These are phyloP conservation scores for Exophiala sideris DNA, from an alignment of 2,329 filamentous ascomycete genomes.

Conservation along the genomic window DNA sequence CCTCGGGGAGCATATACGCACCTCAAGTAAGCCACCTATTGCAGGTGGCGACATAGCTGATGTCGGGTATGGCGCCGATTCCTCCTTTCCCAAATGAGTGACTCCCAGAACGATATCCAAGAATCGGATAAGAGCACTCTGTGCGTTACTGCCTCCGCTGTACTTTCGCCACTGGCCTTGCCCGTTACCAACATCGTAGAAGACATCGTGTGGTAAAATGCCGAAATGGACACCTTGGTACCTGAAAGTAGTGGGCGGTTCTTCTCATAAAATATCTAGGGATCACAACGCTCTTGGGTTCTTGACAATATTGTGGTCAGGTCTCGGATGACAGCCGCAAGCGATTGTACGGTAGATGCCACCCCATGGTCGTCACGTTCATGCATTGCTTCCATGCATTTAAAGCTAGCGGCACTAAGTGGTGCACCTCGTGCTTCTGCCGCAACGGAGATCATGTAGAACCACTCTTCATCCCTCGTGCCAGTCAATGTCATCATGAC, in stretches of 20 bases:
- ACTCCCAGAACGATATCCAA: slow-evolving; percentile 17
- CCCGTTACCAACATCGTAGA: slow-evolving; percentile 1
- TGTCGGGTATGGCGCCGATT: background rate
- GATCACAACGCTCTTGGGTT: slow-evolving; percentile 8
- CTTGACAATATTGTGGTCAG: slow-evolving; percentile 6
- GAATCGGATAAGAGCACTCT: slow-evolving; percentile 16
- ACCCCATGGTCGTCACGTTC: background rate
- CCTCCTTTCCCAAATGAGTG: background rate
- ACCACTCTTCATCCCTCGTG: slow-evolving; percentile 17
- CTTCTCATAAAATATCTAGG: slow-evolving; percentile 8
- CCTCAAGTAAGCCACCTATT: background rate
- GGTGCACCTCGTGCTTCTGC: slow-evolving; percentile 5
- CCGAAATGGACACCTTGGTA: slow-evolving; percentile 1
- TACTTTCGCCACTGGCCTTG: background rate
- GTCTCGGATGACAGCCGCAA: slow-evolving; percentile 7
- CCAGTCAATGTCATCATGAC: slow-evolving; percentile 15
- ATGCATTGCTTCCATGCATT: slow-evolving; percentile 1
- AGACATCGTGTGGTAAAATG: slow-evolving; percentile 3
- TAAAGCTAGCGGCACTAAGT: slow-evolving; percentile 3
- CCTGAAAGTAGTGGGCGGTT: slow-evolving; percentile 15
- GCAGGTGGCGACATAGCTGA: background rate
- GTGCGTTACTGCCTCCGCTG: slow-evolving; percentile 14
- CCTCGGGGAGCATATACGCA: background rate
- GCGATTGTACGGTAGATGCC: background rate
- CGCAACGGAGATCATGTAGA: slow-evolving; percentile 13